Evolutionary conservation across 2,329 filamentous ascomycete species (phyloP), one percentile per base, ranked within the genome.

Genomic region (Nemania diffusa): DNA sequence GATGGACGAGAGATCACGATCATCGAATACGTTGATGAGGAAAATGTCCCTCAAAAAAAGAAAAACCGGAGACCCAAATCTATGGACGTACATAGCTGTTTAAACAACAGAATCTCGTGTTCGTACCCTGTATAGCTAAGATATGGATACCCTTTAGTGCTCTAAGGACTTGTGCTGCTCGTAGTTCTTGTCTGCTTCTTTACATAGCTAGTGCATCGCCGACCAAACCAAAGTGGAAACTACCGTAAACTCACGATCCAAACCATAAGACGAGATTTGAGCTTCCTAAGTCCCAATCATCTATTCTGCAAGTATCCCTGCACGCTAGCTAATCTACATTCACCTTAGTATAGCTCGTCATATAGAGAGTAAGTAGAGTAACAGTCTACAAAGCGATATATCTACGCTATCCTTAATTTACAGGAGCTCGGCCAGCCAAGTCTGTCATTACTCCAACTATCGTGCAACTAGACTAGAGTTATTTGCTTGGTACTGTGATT

Each of bases 41-140:
- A 56, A 48, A 52, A 48, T 26, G 29, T 40, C 58, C 32, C 15
- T 1, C 20, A 4, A 32, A 59, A 60, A 52, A 50, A 22, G 26
- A 44, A n/a, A 32, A 5, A 26, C n/a, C n/a, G n/a, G n/a, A 63
- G 60, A n/a, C n/a, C n/a, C 42, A 32, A 52, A 53, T 7, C 48
- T 57, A 57, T 69, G 5, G 9, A 32, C 9, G 65, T 68, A 69
- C 40, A 65, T 70, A 68, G 37, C 58, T 29, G 24, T 62, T 59
- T 57, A 37, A 27, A 57, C 34, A 48, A 64, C 57, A 29, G 34
- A 37, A 48, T 42, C 29, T 53, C 27, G 24, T 34, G 44, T 50
- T 69, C 32, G 52, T 60, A 32, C 57, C 40, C 48, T 57, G 13
- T 50, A n/a, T 58, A 44, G 32, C 51, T 51, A n/a, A 65, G 62